Evolutionary conservation across 208 protist genomes (phyloP).

Genomic region (Herpetomonas samuelpessoai): DNA sequence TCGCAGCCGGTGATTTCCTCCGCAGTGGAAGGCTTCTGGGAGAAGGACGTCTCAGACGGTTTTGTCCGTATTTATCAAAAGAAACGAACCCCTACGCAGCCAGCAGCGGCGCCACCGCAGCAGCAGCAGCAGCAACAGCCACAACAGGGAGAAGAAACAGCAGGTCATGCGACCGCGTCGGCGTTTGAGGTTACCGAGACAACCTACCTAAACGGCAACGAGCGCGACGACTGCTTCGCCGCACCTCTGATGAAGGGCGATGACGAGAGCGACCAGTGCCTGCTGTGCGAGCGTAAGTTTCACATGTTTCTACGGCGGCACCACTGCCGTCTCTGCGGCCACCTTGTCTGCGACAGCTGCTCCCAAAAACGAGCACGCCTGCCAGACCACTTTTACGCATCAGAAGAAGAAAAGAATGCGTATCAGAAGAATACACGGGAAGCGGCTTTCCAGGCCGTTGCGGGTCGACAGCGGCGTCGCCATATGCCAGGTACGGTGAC

Average conservation of each 20-base stretch:
- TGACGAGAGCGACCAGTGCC: conserved; percentile 48
- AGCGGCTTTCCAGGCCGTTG: neutral
- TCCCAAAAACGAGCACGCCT: conserved; percentile 58
- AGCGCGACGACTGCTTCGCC: conserved; percentile 84
- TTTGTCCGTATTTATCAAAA: conserved; percentile 26
- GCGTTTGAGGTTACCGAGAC: conserved; percentile 67
- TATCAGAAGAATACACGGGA: neutral
- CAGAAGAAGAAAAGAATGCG: neutral
- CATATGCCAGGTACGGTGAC: neutral
- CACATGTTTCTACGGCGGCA: conserved; percentile 81
- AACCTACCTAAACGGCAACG: conserved; percentile 70
- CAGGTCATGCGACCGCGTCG: neutral
- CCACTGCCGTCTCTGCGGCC: conserved; percentile 93
- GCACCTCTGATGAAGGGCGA: conserved; percentile 74
- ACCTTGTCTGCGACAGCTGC: conserved; percentile 91
- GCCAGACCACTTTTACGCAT: conserved; percentile 55
- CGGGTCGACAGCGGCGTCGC: too few species aligned
- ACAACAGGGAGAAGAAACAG: too few species aligned
- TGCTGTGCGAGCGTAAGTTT: conserved; percentile 74
- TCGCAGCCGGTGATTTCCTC: neutral
- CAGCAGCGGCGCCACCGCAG: neutral
- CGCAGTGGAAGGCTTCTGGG: conserved; percentile 56
- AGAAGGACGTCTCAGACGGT: conserved; percentile 38
- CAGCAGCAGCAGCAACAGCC: neutral
- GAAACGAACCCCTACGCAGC: neutral